Conservation (phyloP, 192 early-diverging fungal species). For the Coemansia reversa region DNA sequence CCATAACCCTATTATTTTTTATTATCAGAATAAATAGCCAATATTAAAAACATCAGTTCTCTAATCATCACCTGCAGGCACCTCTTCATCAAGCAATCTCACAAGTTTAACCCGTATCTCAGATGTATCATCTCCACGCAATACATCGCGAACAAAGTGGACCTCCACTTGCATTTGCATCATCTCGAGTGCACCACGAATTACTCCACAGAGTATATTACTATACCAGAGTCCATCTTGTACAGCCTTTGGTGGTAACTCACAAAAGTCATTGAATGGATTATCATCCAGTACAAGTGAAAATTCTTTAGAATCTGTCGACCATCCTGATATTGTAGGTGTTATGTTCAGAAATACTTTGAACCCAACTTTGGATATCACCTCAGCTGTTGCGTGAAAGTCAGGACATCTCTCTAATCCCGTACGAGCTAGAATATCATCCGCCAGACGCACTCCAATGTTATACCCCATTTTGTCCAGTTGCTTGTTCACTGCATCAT, state of each 20-base stretch:
- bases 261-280: conserved; percentile 96
- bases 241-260: conserved; percentile 80
- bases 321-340: conserved; percentile 80
- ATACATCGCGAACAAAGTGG: conserved; percentile 77
- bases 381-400: conserved; percentile 90
- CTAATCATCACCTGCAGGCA: conserved; percentile 87
- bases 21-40: background rate
- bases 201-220: conserved; percentile 91
- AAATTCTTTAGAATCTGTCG: conserved; percentile 82
- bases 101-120: conserved; percentile 92
- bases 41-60: background rate
- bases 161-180: conserved; percentile 92
- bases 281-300: conserved; percentile 95
- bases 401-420: conserved; percentile 65
- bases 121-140: conserved; percentile 83
- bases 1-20: background rate
- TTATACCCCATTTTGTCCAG: conserved; percentile 99
- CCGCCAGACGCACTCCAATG: conserved; percentile 92
- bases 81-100: conserved; percentile 91
- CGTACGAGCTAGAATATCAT: conserved; percentile 92
- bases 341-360: conserved; percentile 93
- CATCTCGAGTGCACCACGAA: conserved; percentile 96
- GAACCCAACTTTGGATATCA: conserved; percentile 96
- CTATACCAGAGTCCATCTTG: conserved; percentile 91
- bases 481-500: conserved; percentile 89